A percentile compares a stretch with the other conserved stretches of the same genome.
These are phyloP conservation scores for Candida takata DNA, from an alignment of 805 yeast species.

Conservation along the genomic window DNA sequence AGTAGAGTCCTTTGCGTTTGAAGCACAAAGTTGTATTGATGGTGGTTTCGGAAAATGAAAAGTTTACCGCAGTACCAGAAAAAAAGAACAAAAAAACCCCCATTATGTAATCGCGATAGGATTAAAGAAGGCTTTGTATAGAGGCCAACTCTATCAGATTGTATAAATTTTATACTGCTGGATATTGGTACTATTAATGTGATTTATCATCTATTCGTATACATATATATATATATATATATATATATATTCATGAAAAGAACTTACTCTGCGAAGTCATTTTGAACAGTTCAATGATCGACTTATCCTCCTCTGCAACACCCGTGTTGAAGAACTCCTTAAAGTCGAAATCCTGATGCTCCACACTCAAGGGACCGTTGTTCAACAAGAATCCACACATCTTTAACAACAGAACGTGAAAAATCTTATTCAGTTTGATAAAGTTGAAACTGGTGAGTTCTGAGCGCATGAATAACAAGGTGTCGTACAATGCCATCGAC, in stretches of 20 bases:
- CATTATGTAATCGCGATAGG: no score
- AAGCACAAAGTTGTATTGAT: no score
- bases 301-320: constrained; percentile 6
- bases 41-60: background rate
- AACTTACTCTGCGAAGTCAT: constrained; percentile 8
- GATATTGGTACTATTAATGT: no score
- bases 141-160: no score
- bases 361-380: constrained; percentile 3
- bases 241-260: no score
- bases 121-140: no score
- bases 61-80: no score
- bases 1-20: background rate
- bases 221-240: no score
- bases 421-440: constrained; percentile 13
- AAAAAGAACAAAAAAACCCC: no score
- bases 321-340: constrained; percentile 9
- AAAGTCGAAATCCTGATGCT: constrained; percentile 7
- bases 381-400: constrained; percentile 10
- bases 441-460: constrained; percentile 9
- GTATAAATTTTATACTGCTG: no score
- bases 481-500: constrained; percentile 7
- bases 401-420: constrained; percentile 9
- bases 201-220: no score
- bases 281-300: constrained; percentile 10
- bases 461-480: constrained; percentile 8